Conservation (phyloP, 768 basidiomycete genomes). For the Daedalea quercina region DNA sequence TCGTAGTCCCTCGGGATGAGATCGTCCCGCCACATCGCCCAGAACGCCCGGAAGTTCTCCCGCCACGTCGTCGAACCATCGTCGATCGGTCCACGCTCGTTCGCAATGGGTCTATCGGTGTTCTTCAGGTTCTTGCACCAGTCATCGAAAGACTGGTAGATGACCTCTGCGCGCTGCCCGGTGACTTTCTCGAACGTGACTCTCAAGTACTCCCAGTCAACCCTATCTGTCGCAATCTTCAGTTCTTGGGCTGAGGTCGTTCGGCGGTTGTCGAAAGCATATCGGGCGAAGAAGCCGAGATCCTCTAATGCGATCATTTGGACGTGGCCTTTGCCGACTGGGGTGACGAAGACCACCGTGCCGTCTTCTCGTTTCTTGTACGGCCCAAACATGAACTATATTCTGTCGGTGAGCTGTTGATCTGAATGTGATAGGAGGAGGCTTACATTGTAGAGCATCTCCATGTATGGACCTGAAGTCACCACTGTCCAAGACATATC, state of each 20-base stretch:
- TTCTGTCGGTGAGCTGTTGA: not conserved
- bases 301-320: slow-evolving; percentile 26
- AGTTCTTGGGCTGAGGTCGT: slow-evolving; percentile 19
- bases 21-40: slow-evolving; percentile 37
- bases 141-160: slow-evolving; percentile 14
- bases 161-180: slow-evolving; percentile 17
- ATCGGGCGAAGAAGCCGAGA: slow-evolving; percentile 25
- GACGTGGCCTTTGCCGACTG: slow-evolving; percentile 22
- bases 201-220: slow-evolving; percentile 20
- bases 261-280: slow-evolving; percentile 24
- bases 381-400: slow-evolving; percentile 15
- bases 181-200: slow-evolving; percentile 20
- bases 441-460: slow-evolving; percentile 11
- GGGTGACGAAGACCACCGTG: slow-evolving; percentile 22
- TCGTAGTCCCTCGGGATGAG: slow-evolving; percentile 37
- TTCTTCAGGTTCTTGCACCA: slow-evolving; percentile 8
- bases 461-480: slow-evolving; percentile 22
- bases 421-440: not conserved
- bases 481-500: slow-evolving; percentile 33
- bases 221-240: slow-evolving; percentile 20
- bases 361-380: slow-evolving; percentile 20
- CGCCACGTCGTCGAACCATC: slow-evolving; percentile 18
- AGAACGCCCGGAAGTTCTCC: slow-evolving; percentile 38
- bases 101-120: slow-evolving; percentile 18
- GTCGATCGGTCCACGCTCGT: slow-evolving; percentile 4